Percentiles rank a stretch among this genome's conserved stretches.
These are phyloP conservation scores for Penicillium atrosanguineum DNA, from an alignment of 495 filamentous ascomycete genomes.

Conservation along the genomic window DNA sequence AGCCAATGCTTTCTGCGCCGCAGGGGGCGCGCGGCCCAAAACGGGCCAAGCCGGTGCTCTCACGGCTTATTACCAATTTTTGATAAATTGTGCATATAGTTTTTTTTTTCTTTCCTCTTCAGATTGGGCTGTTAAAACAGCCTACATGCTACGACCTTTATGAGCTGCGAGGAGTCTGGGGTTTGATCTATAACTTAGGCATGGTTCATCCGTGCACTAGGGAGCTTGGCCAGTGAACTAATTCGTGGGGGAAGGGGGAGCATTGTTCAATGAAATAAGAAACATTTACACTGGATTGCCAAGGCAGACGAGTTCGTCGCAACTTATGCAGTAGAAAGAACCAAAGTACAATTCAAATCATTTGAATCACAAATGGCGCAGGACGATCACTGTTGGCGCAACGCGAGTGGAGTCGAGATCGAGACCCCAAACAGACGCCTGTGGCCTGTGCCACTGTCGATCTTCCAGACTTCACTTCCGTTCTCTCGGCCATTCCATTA, in stretches of 20 bases:
- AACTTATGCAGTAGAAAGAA: neutral
- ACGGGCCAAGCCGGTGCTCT: conserved; percentile 38
- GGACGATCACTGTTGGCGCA: neutral
- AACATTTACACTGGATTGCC: no score
- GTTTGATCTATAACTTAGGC: neutral
- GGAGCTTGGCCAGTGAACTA: neutral
- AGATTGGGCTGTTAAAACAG: neutral
- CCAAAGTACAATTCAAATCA: neutral
- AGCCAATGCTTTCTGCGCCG: conserved; percentile 17
- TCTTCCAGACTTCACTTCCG: conserved; percentile 4
- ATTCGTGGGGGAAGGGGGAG: no score
- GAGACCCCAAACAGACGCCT: conserved; percentile 10
- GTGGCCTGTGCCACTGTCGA: conserved; percentile 15
- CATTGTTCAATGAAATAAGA: neutral
- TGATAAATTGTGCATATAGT: conserved; percentile 9
- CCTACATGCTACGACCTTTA: conserved; percentile 5
- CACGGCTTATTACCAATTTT: conserved; percentile 42
- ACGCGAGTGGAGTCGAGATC: conserved; percentile 3
- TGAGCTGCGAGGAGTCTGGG: conserved; percentile 12
- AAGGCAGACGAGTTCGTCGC: neutral
- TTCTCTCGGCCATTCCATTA: neutral
- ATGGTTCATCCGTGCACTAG: no score
- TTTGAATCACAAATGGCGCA: neutral
- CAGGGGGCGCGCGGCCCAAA: neutral
- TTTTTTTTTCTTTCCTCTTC: conserved; percentile 1